These are phyloP conservation scores for Cladosporium austrohemisphaericum DNA, from an alignment of 2,329 filamentous ascomycete species.

Conservation along the genomic window DNA sequence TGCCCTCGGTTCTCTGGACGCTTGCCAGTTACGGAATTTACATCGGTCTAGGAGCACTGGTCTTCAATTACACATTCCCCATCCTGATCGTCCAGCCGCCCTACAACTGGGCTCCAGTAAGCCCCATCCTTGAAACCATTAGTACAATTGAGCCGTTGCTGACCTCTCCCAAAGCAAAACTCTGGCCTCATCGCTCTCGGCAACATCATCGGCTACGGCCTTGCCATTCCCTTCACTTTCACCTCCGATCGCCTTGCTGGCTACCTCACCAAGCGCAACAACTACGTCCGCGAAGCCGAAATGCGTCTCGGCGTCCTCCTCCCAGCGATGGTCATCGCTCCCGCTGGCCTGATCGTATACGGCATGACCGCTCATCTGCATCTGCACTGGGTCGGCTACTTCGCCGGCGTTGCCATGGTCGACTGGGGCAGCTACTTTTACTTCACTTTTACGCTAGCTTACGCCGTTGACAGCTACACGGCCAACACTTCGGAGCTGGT, in stretches of 20 bases:
- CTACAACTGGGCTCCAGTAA: constrained; percentile 29
- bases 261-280: constrained; percentile 28
- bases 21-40: constrained; percentile 38
- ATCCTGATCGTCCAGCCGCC: constrained; percentile 33
- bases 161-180: constrained; percentile 19
- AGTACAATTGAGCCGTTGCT: constrained; percentile 10
- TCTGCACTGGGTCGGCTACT: constrained; percentile 38
- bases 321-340: constrained; percentile 35
- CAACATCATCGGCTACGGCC: constrained; percentile 34
- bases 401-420: constrained; percentile 35
- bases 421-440: constrained; percentile 35
- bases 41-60: constrained; percentile 37
- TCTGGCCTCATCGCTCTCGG: constrained; percentile 32
- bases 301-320: constrained; percentile 34
- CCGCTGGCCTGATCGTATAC: constrained; percentile 35
- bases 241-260: constrained; percentile 31
- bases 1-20: constrained; percentile 37
- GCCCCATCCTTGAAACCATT: not conserved
- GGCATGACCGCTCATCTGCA: constrained; percentile 33
- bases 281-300: constrained; percentile 30
- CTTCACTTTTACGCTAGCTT: constrained; percentile 54
- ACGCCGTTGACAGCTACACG: constrained; percentile 58
- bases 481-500: constrained; percentile 61
- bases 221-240: constrained; percentile 34
- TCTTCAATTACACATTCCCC: constrained; percentile 40